phyloP scores from a whole-genome alignment of 371 early-diverging fungal species.

The Chytridium lagenaria region DNA sequence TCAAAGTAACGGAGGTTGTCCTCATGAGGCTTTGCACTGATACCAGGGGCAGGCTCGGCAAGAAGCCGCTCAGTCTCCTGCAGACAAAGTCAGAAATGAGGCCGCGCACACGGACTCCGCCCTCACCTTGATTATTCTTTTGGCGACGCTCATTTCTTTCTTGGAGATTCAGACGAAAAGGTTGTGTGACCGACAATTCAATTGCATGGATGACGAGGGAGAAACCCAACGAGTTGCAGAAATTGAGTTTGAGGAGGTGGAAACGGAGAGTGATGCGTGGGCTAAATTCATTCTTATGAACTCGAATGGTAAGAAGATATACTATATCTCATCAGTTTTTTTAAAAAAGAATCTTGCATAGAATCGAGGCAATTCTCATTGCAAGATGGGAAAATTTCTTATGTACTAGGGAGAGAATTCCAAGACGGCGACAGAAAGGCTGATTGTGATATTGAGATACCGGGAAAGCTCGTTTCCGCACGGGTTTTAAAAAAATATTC shows the following conservation, averaged over 20 bases:
- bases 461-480: slow-evolving; percentile 3
- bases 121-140: slow-evolving; percentile 8
- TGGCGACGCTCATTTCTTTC: slow-evolving; percentile 1
- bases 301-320: too few relatives aligned
- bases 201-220: slow-evolving; percentile 11
- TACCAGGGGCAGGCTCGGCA: slow-evolving; percentile 96
- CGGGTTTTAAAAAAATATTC: background rate
- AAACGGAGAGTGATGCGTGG: background rate
- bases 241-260: background rate
- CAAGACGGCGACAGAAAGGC: background rate
- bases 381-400: background rate
- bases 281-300: slow-evolving; percentile 18
- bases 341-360: too few relatives aligned
- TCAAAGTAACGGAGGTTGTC: slow-evolving; percentile 97
- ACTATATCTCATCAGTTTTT: background rate
- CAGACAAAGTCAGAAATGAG: background rate
- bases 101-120: background rate
- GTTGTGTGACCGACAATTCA: background rate
- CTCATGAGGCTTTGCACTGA: slow-evolving; percentile 89
- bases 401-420: background rate
- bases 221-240: slow-evolving; percentile 4
- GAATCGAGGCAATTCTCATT: slow-evolving; percentile 8
- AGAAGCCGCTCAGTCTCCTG: slow-evolving; percentile 94
- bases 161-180: background rate
- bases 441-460: slow-evolving; percentile 1